Base-by-base conservation (phyloP, 108 stramenopile species). In the Nitzschia inconspicua region DNA sequence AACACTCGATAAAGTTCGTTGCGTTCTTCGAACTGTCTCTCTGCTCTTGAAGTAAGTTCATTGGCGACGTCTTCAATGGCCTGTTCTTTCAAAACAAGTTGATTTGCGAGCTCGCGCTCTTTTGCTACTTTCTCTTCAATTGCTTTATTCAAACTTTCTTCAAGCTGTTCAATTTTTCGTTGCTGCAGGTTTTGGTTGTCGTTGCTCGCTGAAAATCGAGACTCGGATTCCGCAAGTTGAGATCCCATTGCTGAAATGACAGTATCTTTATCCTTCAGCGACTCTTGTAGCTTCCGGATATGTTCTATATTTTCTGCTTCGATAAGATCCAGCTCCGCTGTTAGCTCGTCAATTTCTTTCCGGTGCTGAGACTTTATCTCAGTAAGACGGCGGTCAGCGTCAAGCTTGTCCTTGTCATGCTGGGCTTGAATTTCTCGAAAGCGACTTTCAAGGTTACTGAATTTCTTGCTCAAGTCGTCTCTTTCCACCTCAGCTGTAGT, bases 1-100 rank as follows among this genome's bases (percentile, higher is more conserved):
- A 84, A 50, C 47, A 71, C 77, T 7, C 55, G 43, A 56, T 74
- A 84, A 23, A 65, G 54, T 19, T 64, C 50, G 29, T 84, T 79
- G 6, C 68, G 65, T 46, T 76, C 65, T 14, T 59, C 71, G 46
- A 79, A 80, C 40, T 79, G 83, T 9, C 30, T 43, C 59, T 84
- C 83, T 10, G 83, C 83, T 25, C 57, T 56, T 49, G 57, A 51
- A 14, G 75, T 80, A 76, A 78, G 71, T 58, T 84, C 79, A 13
- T 66, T 63, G 10, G 66, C 25, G 20, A 72, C 72, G 29, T 70
- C 65, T 13, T 77, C 76, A 36, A 65, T 67, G 1, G 78, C 66
- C 18, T 56, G 32, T 2, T 78, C 78, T 27, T 75, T 57, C 36
- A 65, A 3, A 0, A 52, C 41, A 24, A 52, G 51, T 44, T 77